Evolutionary conservation across 345 rosid species (phyloP).

Genomic region (Reutealis trisperma): DNA sequence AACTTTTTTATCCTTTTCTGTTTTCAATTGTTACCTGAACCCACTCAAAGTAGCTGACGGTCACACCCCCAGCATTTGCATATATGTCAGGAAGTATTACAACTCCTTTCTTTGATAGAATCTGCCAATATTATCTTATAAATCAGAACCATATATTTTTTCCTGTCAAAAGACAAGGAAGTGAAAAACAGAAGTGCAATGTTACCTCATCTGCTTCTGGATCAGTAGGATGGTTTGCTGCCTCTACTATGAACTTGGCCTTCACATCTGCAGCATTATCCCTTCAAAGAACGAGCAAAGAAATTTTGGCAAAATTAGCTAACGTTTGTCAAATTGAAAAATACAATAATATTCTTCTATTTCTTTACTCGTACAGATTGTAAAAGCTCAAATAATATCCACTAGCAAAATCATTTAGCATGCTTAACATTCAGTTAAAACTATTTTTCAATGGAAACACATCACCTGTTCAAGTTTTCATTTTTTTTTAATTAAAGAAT

Average conservation of each 20-base stretch:
- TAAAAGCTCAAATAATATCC: not conserved
- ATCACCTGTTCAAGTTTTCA: not conserved
- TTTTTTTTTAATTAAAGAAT: not conserved
- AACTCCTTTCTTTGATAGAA: conserved; percentile 88
- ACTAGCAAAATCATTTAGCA: not conserved
- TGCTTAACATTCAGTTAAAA: not conserved
- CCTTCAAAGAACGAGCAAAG: conserved; percentile 39
- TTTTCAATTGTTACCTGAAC: conserved; percentile 61
- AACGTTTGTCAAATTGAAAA: not conserved
- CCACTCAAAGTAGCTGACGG: conserved; percentile 99
- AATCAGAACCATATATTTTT: conserved; percentile 4
- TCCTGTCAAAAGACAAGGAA: not conserved
- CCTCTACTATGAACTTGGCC: conserved; percentile 94
- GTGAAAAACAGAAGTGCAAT: not conserved
- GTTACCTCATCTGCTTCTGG: conserved; percentile 97
- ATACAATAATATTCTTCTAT: not conserved
- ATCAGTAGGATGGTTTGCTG: conserved; percentile 97
- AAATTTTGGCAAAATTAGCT: not conserved
- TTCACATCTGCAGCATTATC: conserved; percentile 89
- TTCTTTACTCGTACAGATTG: not conserved
- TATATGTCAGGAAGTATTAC: conserved; percentile 93
- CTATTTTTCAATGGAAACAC: too few species aligned
- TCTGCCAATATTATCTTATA: conserved; percentile 46
- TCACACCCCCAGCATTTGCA: conserved; percentile 98
- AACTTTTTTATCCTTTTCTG: not conserved